Percentiles rank a stretch among this genome's conserved stretches.
These are phyloP conservation scores for Penicillium sp. DNA, from an alignment of 2,329 filamentous ascomycete genomes.

Conservation along the genomic window DNA sequence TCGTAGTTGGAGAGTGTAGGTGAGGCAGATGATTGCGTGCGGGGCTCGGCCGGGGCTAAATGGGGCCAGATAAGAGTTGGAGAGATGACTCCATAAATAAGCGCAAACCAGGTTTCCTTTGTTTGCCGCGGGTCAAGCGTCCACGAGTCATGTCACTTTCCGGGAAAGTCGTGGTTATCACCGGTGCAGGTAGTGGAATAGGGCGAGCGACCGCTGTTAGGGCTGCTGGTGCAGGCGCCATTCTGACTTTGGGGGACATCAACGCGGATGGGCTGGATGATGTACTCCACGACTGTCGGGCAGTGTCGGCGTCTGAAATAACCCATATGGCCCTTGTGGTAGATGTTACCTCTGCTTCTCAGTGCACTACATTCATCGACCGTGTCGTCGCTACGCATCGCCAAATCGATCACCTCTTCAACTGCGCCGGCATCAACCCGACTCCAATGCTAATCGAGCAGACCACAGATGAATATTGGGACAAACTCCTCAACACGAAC, in stretches of 20 bases:
- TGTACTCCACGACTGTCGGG: constrained; percentile 2
- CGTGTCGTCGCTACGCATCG: not conserved
- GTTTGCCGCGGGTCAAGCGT: too few relatives aligned
- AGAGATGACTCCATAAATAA: too few relatives aligned
- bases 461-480: constrained; percentile 54
- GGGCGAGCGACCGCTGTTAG: too few relatives aligned
- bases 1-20: too few relatives aligned
- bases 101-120: too few relatives aligned
- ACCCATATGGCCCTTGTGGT: too few relatives aligned
- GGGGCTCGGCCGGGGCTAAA: too few relatives aligned
- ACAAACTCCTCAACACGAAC: constrained; percentile 53
- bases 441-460: constrained; percentile 46
- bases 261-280: constrained; percentile 12
- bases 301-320: too few relatives aligned
- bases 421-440: constrained; percentile 56
- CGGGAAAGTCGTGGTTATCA: too few relatives aligned
- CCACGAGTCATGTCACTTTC: too few relatives aligned
- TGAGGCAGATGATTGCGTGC: too few relatives aligned
- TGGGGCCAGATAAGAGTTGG: too few relatives aligned
- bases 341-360: constrained; percentile 6
- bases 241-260: constrained; percentile 21
- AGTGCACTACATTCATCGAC: constrained; percentile 4
- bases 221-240: constrained; percentile 15
- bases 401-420: constrained; percentile 45
- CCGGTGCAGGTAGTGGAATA: constrained; percentile 26